phyloP scores from a whole-genome alignment of 2,329 filamentous ascomycete genomes.

The Exophiala alcalophila region DNA sequence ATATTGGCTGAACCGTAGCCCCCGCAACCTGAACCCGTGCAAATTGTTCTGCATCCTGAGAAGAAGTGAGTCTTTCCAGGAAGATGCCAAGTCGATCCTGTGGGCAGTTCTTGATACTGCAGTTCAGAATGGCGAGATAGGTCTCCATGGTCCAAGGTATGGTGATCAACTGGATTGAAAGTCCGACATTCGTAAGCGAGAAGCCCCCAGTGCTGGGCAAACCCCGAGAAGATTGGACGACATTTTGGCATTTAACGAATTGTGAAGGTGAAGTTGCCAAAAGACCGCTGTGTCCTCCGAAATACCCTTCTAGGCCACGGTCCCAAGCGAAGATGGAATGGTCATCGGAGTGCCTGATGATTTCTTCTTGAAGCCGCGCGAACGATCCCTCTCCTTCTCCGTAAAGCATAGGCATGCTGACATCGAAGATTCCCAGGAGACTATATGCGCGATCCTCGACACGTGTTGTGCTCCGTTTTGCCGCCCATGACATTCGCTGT shows the following conservation, averaged over 20 bases:
- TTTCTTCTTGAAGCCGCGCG: constrained; percentile 30
- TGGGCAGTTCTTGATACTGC: constrained; percentile 9
- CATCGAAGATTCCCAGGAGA: constrained; percentile 30
- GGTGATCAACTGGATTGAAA: constrained; percentile 21
- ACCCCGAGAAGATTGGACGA: constrained; percentile 8
- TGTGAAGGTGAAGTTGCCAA: constrained; percentile 16
- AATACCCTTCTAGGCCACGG: constrained; percentile 7
- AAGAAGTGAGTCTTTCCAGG: constrained; percentile 28
- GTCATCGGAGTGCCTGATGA: constrained; percentile 26
- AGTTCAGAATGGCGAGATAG: constrained; percentile 23
- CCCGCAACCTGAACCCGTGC: constrained; percentile 13
- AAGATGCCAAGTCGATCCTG: constrained; percentile 19
- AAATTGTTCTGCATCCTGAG: constrained; percentile 46
- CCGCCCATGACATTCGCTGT: constrained; percentile 31
- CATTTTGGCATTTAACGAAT: constrained; percentile 20
- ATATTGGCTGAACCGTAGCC: constrained; percentile 13
- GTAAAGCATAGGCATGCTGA: constrained; percentile 32
- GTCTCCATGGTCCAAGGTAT: constrained; percentile 23
- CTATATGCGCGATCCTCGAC: constrained; percentile 31
- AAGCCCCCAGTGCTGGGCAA: constrained; percentile 15
- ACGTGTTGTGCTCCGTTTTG: constrained; percentile 25
- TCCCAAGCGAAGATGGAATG: constrained; percentile 30
- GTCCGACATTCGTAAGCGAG: constrained; percentile 22
- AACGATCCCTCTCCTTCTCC: constrained; percentile 32
- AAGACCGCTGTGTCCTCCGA: constrained; percentile 13